Evolutionary conservation across 2,329 filamentous ascomycete species (phyloP).

Genomic region (Aquanectria penicillioides): DNA sequence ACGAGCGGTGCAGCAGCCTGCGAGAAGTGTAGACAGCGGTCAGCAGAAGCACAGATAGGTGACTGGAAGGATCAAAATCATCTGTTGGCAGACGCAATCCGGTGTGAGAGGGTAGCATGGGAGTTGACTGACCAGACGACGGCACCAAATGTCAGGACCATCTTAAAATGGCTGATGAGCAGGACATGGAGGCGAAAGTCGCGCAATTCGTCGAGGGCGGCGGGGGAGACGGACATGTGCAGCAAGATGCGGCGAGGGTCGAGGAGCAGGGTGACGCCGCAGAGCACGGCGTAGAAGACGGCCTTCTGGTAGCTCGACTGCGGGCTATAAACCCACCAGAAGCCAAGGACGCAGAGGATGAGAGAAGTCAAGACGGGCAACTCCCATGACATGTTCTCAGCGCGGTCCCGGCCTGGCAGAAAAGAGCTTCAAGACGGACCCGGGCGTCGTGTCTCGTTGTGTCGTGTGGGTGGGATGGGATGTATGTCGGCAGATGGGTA

Average conservation of each 20-base stretch:
- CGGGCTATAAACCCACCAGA: constrained; percentile 50
- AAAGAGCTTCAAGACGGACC: constrained; percentile 35
- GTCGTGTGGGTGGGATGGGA: constrained; percentile 33
- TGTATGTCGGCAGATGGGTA: constrained; percentile 42
- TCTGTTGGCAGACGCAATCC: constrained; percentile 1
- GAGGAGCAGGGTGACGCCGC: constrained; percentile 46
- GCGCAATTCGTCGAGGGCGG: constrained; percentile 47
- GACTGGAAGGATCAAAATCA: too few species aligned
- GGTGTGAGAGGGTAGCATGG: not conserved
- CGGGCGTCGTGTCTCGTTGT: constrained; percentile 33
- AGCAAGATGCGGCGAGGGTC: constrained; percentile 45
- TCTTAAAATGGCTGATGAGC: constrained; percentile 61
- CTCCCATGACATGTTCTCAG: constrained; percentile 58
- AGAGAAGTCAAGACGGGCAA: constrained; percentile 52
- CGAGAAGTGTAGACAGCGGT: constrained; percentile 15
- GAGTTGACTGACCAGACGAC: constrained; percentile 59
- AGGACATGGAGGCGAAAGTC: constrained; percentile 58
- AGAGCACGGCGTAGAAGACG: constrained; percentile 45
- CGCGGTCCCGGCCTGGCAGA: constrained; percentile 39
- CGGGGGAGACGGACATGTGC: constrained; percentile 43
- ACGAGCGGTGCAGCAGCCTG: constrained; percentile 86
- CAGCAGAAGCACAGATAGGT: too few species aligned
- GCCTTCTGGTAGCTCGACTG: constrained; percentile 45
- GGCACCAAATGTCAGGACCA: constrained; percentile 64
- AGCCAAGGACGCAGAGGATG: constrained; percentile 51